These are phyloP conservation scores for Odontarrhena argentea DNA, from an alignment of 345 rosid genomes.

Conservation along the genomic window DNA sequence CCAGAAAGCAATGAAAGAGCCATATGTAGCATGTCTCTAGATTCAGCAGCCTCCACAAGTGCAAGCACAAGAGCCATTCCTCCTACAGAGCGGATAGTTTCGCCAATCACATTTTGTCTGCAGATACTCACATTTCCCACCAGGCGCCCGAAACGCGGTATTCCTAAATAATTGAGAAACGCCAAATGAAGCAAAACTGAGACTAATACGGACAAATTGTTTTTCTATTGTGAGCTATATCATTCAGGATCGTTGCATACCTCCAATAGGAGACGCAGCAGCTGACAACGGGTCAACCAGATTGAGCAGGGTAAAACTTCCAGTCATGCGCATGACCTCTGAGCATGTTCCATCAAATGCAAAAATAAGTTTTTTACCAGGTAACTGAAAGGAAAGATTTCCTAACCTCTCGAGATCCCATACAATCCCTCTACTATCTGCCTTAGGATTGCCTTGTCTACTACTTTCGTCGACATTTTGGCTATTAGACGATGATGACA, in stretches of 20 bases:
- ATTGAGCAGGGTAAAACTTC: conserved; percentile 76
- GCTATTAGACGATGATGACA: conserved; percentile 54
- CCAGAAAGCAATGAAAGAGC: conserved; percentile 78
- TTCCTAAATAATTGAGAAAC: conserved; percentile 51
- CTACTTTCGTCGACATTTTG: conserved; percentile 61
- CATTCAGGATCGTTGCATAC: conserved; percentile 41
- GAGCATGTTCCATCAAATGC: conserved; percentile 91
- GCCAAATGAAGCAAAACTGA: neutral
- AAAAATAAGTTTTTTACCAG: conserved; percentile 92
- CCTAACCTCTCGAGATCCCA: conserved; percentile 90
- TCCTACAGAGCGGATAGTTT: conserved; percentile 77
- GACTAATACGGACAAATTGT: neutral
- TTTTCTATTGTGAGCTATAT: neutral
- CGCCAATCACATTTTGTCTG: conserved; percentile 81
- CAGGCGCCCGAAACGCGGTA: conserved; percentile 90
- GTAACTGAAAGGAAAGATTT: conserved; percentile 77
- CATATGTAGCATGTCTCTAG: conserved; percentile 92
- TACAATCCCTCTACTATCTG: conserved; percentile 89
- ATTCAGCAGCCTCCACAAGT: conserved; percentile 87
- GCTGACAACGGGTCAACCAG: conserved; percentile 94
- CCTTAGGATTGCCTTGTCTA: conserved; percentile 68
- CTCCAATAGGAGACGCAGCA: conserved; percentile 96
- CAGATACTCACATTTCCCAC: conserved; percentile 74
- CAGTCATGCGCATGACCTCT: conserved; percentile 69
- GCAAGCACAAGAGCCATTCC: conserved; percentile 79